Percentiles rank a stretch among this genome's conserved stretches.
These are phyloP conservation scores for Trametes punicea DNA, from an alignment of 768 basidiomycete genomes.

Conservation along the genomic window DNA sequence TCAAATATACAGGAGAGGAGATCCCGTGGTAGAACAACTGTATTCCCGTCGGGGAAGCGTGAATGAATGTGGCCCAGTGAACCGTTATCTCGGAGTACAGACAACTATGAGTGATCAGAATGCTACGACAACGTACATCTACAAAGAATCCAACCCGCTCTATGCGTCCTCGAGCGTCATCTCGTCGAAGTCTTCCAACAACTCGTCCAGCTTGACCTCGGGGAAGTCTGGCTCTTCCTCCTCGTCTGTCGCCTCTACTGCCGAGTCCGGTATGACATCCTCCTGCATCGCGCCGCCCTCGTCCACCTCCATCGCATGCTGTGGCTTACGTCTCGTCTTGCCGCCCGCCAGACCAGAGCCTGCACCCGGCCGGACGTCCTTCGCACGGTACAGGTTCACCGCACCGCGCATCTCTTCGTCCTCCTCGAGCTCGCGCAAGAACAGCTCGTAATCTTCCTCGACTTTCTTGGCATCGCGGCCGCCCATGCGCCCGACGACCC, in stretches of 20 bases:
- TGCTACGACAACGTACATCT: neutral
- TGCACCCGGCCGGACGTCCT: conserved; percentile 52
- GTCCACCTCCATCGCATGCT: conserved; percentile 72
- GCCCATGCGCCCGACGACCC: conserved; percentile 87
- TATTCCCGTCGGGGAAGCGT: neutral
- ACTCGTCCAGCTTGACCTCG: conserved; percentile 76
- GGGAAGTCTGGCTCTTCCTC: conserved; percentile 88
- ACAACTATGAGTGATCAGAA: neutral
- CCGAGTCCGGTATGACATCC: conserved; percentile 66
- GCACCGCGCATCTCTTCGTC: conserved; percentile 86
- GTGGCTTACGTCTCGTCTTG: conserved; percentile 41
- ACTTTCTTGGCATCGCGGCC: conserved; percentile 90
- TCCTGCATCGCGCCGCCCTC: conserved; percentile 39
- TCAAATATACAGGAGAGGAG: conserved; percentile 30
- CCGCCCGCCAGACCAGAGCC: conserved; percentile 36
- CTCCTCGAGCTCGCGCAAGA: conserved; percentile 92
- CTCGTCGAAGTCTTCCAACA: conserved; percentile 90
- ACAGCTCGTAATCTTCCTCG: conserved; percentile 95
- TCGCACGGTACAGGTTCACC: conserved; percentile 83
- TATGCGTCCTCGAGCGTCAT: conserved; percentile 64
- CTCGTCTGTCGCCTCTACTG: conserved; percentile 82
- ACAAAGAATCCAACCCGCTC: neutral
- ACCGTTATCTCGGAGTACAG: conserved; percentile 22
- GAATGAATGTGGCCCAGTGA: conserved; percentile 5
- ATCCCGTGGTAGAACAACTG: conserved; percentile 29